These are phyloP conservation scores for Eutrema japonicum DNA, from an alignment of 345 rosid genomes.

Conservation along the genomic window DNA sequence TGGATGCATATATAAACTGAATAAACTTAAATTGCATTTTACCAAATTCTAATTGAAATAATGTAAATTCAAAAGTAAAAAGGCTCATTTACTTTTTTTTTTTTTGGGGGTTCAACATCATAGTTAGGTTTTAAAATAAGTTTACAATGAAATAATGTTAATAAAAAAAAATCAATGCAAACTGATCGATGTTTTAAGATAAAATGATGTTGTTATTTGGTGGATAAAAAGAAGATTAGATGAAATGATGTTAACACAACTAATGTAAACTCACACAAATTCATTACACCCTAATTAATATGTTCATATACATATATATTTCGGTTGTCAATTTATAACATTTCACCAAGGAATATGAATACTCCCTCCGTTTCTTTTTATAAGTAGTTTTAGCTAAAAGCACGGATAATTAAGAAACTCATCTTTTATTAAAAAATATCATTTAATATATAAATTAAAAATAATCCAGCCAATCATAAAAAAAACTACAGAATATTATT, in stretches of 20 bases:
- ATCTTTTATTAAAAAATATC: too few relatives aligned
- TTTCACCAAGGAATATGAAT: not conserved
- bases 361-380: too few relatives aligned
- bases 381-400: too few relatives aligned
- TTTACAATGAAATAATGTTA: not conserved
- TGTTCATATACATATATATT: not conserved
- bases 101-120: not conserved
- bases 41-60: not conserved
- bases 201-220: not conserved
- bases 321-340: not conserved
- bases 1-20: not conserved
- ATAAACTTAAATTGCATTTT: not conserved
- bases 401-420: too few relatives aligned
- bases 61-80: not conserved
- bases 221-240: not conserved
- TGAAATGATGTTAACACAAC: constrained; percentile 11
- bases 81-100: not conserved
- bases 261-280: not conserved
- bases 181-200: not conserved
- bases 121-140: not conserved
- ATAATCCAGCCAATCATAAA: too few relatives aligned
- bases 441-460: too few relatives aligned
- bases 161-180: not conserved
- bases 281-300: not conserved
- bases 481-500: too few relatives aligned